These are phyloP conservation scores for Chondrus crispus DNA, from an alignment of 23 red algal species.

Conservation along the genomic window DNA sequence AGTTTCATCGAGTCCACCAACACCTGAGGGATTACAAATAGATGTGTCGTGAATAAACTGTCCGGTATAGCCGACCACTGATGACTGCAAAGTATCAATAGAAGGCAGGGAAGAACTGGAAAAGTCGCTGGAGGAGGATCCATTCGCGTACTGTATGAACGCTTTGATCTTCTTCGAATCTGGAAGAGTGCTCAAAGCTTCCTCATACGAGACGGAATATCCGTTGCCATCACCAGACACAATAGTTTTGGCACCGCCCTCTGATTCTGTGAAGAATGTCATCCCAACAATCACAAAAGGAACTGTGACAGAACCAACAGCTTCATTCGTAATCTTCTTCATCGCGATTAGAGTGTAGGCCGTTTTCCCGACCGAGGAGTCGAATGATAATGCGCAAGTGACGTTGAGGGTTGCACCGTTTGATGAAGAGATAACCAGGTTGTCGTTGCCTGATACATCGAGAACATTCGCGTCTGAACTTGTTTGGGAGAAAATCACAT, in stretches of 20 bases:
- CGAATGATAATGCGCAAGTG: constrained; percentile 40
- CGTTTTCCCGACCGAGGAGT: constrained; percentile 55
- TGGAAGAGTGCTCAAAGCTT: constrained; percentile 1
- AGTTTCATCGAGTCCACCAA: background rate
- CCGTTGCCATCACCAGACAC: constrained; percentile 43
- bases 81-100: constrained; percentile 6
- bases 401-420: constrained; percentile 21
- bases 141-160: constrained; percentile 48
- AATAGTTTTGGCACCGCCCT: background rate
- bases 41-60: constrained; percentile 24
- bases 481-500: constrained; percentile 42
- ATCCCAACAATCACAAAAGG: constrained; percentile 43
- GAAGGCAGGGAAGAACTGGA: constrained; percentile 4
- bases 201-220: constrained; percentile 23
- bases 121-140: background rate
- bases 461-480: constrained; percentile 44
- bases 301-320: constrained; percentile 9
- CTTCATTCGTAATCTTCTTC: constrained; percentile 4
- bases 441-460: constrained; percentile 23
- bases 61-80: background rate
- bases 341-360: constrained; percentile 34
- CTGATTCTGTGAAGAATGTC: constrained; percentile 24
- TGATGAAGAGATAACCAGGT: constrained; percentile 26
- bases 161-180: background rate
- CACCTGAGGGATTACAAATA: background rate